These are phyloP conservation scores for Pochonia chlamydosporia DNA, from an alignment of 2,329 filamentous ascomycete species.

Conservation along the genomic window DNA sequence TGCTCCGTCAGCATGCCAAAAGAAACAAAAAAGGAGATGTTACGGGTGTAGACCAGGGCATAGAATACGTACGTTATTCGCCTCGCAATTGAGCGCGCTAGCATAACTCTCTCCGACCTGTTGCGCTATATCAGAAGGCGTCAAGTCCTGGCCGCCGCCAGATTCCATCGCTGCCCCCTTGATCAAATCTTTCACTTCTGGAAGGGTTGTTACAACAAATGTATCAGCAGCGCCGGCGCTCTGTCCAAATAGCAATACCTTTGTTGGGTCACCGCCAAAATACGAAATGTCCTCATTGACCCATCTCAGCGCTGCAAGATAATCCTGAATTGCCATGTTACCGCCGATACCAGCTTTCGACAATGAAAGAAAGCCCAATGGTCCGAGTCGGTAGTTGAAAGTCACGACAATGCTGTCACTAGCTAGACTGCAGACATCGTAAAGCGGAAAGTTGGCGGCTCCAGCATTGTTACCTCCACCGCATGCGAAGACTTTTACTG, in stretches of 20 bases:
- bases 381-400: conserved; percentile 32
- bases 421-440: conserved; percentile 18
- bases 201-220: conserved; percentile 9
- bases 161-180: conserved; percentile 9
- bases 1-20: neutral
- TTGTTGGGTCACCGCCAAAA: conserved; percentile 35
- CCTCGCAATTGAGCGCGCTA: conserved; percentile 7
- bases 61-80: conserved; percentile 2
- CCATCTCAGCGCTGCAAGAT: conserved; percentile 39
- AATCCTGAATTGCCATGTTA: conserved; percentile 11
- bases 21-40: neutral
- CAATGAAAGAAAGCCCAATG: conserved; percentile 26
- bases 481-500: conserved; percentile 1
- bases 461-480: conserved; percentile 8
- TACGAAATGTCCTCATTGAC: conserved; percentile 36
- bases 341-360: conserved; percentile 13
- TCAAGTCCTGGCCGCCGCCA: conserved; percentile 10
- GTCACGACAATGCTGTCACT: conserved; percentile 30
- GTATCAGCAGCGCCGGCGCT: conserved; percentile 10
- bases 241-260: conserved; percentile 27
- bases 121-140: conserved; percentile 5
- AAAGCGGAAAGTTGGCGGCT: conserved; percentile 9
- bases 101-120: conserved; percentile 11
- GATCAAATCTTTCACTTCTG: conserved; percentile 7
- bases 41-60: too few relatives aligned